Conservation (phyloP, 768 basidiomycete species). For the Lentinula boryana region DNA sequence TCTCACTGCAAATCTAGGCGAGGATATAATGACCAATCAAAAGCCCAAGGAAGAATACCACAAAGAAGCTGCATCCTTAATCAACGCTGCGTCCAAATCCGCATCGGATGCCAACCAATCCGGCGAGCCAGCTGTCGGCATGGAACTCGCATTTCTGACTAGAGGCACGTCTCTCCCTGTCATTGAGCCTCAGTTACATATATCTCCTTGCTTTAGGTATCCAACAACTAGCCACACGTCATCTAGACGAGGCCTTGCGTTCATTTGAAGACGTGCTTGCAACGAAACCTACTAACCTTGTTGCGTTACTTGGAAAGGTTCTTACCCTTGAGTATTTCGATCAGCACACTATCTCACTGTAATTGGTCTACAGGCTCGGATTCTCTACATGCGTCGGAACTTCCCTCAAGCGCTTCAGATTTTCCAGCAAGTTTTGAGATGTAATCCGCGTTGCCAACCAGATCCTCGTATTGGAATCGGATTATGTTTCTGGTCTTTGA, state of each 20-base stretch:
- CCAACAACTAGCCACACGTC: constrained; percentile 71
- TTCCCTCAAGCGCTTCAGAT: constrained; percentile 74
- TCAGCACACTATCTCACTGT: constrained; percentile 6
- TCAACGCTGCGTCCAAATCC: constrained; percentile 54
- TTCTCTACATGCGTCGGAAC: constrained; percentile 74
- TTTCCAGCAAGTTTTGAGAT: constrained; percentile 79
- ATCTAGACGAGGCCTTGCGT: constrained; percentile 76
- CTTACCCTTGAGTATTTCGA: constrained; percentile 1
- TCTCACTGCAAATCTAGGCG: constrained; percentile 33
- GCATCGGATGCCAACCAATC: constrained; percentile 36
- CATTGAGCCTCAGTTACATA: neutral
- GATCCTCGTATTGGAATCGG: constrained; percentile 97
- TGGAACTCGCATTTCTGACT: constrained; percentile 56
- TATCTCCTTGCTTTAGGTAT: constrained; percentile 47
- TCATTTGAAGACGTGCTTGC: constrained; percentile 77
- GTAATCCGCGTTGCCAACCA: constrained; percentile 75
- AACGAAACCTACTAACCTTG: constrained; percentile 77
- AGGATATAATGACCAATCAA: constrained; percentile 54
- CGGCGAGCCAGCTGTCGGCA: constrained; percentile 35
- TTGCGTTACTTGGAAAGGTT: constrained; percentile 86
- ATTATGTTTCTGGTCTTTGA: constrained; percentile 87
- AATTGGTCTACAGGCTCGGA: constrained; percentile 54
- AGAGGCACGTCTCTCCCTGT: constrained; percentile 41
- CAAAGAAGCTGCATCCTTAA: constrained; percentile 58
- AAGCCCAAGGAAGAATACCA: constrained; percentile 66